These are phyloP conservation scores for Solanum virginianum DNA, from an alignment of 257 asterid species.

Conservation along the genomic window DNA sequence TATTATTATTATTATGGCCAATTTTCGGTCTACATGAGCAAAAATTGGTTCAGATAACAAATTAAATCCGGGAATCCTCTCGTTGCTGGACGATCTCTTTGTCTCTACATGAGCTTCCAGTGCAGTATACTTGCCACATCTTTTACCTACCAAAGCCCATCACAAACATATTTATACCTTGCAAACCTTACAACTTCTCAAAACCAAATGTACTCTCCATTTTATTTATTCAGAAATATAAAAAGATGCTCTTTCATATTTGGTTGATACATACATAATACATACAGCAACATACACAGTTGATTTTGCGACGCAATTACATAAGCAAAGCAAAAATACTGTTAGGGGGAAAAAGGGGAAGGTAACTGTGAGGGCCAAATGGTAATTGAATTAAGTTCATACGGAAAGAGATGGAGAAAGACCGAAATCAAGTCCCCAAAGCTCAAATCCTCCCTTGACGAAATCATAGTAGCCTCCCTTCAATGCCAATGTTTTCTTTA, in stretches of 20 bases:
- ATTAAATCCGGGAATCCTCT: background rate
- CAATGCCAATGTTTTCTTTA: slow-evolving; percentile 71
- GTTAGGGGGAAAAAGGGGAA: background rate
- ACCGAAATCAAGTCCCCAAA: slow-evolving; percentile 79
- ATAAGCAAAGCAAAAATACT: background rate
- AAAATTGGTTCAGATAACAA: background rate
- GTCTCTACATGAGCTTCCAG: slow-evolving; percentile 57
- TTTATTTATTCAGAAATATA: background rate
- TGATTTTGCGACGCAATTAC: background rate
- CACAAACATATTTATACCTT: slow-evolving; percentile 4
- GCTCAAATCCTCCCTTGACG: slow-evolving; percentile 75
- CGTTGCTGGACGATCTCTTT: slow-evolving; percentile 21
- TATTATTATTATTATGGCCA: background rate
- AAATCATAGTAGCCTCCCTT: slow-evolving; percentile 91
- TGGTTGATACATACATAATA: background rate
- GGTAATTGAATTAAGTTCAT: slow-evolving; percentile 29
- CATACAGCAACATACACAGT: background rate
- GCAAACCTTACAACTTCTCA: background rate
- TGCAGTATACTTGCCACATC: slow-evolving; percentile 65
- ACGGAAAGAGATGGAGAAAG: slow-evolving; percentile 70
- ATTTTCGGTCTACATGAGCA: background rate
- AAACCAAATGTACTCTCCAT: background rate
- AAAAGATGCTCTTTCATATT: background rate
- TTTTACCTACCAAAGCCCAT: slow-evolving; percentile 42
- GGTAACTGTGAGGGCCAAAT: background rate